These are phyloP conservation scores for Cutaneotrichosporon dermatis DNA, from an alignment of 1,284 basidiomycete genomes.

Conservation along the genomic window DNA sequence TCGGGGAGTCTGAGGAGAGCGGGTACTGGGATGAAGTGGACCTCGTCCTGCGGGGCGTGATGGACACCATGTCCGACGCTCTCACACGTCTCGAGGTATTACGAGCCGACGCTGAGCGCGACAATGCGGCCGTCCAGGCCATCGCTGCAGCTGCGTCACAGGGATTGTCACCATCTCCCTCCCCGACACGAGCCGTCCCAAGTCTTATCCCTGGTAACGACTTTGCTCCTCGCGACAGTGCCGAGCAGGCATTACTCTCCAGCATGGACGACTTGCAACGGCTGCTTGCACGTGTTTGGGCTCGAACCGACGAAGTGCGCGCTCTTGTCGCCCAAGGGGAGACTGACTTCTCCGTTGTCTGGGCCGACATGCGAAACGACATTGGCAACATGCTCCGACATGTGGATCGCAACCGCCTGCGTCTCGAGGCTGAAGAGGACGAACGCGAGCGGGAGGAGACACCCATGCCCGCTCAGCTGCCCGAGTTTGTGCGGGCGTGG, in stretches of 20 bases:
- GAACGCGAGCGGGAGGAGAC: constrained; percentile 6
- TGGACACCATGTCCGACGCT: constrained; percentile 19
- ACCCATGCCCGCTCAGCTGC: constrained; percentile 10
- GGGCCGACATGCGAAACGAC: constrained; percentile 18
- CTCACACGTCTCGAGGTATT: constrained; percentile 20
- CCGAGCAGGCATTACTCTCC: constrained; percentile 9
- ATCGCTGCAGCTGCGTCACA: neutral
- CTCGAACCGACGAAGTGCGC: constrained; percentile 15
- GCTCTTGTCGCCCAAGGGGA: neutral
- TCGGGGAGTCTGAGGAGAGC: constrained; percentile 16
- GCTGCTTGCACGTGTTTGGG: constrained; percentile 16
- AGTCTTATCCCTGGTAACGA: neutral
- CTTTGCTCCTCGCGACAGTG: constrained; percentile 16
- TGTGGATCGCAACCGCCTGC: constrained; percentile 16
- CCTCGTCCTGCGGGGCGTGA: constrained; percentile 19
- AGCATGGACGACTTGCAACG: constrained; percentile 20
- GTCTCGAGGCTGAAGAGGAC: constrained; percentile 7
- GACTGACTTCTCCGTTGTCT: constrained; percentile 1
- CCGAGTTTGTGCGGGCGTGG: constrained; percentile 31
- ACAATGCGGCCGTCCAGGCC: neutral
- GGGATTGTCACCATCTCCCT: neutral
- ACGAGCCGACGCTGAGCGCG: constrained; percentile 15
- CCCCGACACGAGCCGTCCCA: neutral
- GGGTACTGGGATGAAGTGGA: constrained; percentile 34
- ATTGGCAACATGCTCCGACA: constrained; percentile 18